Conservation (phyloP, 2,329 filamentous ascomycete species). For the Alternaria dauci region DNA sequence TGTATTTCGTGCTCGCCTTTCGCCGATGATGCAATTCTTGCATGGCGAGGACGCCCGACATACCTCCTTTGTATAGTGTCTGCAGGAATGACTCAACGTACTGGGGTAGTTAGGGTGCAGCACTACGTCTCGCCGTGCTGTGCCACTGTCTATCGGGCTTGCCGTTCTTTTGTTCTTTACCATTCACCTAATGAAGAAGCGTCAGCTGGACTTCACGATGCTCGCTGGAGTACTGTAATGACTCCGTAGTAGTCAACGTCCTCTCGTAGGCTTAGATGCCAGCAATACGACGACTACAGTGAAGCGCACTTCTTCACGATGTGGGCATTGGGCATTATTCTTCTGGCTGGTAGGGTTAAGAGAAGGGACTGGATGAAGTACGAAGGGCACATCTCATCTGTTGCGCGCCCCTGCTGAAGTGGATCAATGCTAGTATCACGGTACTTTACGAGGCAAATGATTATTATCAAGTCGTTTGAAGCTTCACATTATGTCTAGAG, state of each 20-base stretch:
- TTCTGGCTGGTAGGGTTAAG: background rate
- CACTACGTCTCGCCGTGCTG: background rate
- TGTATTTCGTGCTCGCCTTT: background rate
- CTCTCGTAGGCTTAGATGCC: background rate
- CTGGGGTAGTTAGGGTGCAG: background rate
- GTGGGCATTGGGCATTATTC: background rate
- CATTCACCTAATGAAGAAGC: background rate
- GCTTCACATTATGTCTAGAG: background rate
- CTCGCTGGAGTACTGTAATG: background rate
- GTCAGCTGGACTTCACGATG: background rate
- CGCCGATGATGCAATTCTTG: background rate
- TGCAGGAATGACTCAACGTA: background rate
- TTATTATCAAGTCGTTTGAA: background rate
- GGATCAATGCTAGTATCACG: background rate
- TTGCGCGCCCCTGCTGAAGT: background rate
- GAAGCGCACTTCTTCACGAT: conserved; percentile 7
- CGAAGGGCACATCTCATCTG: background rate
- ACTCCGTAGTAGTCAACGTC: conserved; percentile 2
- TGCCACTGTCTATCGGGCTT: background rate
- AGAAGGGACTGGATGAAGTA: background rate
- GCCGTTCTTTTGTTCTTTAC: background rate
- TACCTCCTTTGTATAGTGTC: background rate
- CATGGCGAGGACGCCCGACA: background rate
- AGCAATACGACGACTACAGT: background rate
- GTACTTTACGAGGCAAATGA: background rate